Percentiles rank a stretch among this genome's conserved stretches.
Evolutionary conservation across 768 basidiomycete genomes (phyloP).

Genomic region (Clitopilus passeckerianus): DNA sequence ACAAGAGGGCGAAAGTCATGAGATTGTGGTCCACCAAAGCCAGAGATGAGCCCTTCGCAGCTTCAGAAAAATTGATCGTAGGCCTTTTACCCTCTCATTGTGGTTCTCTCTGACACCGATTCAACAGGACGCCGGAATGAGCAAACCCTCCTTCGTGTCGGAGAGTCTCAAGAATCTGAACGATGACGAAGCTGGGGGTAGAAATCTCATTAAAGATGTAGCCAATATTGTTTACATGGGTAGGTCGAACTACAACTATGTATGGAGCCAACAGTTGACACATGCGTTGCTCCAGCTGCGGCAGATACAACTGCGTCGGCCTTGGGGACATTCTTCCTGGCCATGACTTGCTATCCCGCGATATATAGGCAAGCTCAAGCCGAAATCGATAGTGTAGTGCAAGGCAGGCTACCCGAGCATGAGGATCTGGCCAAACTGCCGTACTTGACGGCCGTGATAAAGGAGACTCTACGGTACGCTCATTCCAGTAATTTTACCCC

Average conservation of each 20-base stretch:
- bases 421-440: conserved; percentile 21
- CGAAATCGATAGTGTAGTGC: conserved; percentile 24
- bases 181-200: conserved; percentile 48
- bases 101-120: conserved; percentile 1
- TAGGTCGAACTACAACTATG: conserved; percentile 11
- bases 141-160: conserved; percentile 53
- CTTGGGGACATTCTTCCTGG: conserved; percentile 20
- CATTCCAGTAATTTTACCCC: background rate
- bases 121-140: conserved; percentile 53
- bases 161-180: conserved; percentile 45
- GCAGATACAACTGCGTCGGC: conserved; percentile 16
- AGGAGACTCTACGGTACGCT: conserved; percentile 23
- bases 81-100: conserved; percentile 1
- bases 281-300: background rate
- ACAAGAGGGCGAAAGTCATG: conserved; percentile 24
- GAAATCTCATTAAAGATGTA: conserved; percentile 62
- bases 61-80: conserved; percentile 3
- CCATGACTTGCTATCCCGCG: conserved; percentile 22
- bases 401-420: conserved; percentile 22
- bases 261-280: background rate
- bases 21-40: conserved; percentile 10
- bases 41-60: conserved; percentile 18
- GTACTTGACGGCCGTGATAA: conserved; percentile 26
- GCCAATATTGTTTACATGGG: conserved; percentile 52
- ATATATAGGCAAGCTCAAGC: conserved; percentile 21